Base-by-base conservation (phyloP, 805 yeast genomes). In the Blastobotrys parvus region DNA sequence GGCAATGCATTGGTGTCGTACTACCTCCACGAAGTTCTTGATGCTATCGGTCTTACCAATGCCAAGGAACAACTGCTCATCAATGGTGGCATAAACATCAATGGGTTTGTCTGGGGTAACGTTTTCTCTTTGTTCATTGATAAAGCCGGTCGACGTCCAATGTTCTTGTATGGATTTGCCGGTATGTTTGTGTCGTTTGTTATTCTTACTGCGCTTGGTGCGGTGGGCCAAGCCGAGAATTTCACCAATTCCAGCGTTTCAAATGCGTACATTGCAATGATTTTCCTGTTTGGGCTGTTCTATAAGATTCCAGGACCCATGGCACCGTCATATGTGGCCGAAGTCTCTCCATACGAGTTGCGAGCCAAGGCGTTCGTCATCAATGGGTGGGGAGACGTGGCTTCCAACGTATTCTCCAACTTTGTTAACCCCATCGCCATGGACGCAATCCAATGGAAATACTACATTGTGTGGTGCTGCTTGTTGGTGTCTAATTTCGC, bases 131-230 rank as follows among this genome's bases (percentile, higher is more conserved):
- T 18, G n/a, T 31, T 30, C 16, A 34, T 42, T 15, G 43, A 47
- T 11, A 23, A 37, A 15, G 17, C 78, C 25, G 88, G 88, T 55
- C 75, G 88, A 72, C 72, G 87, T 63, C 71, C 72, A 17, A 57
- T 77, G 38, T 69, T 72, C 59, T 43, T 77, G 43, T 57, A 61
- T 33, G 77, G 77, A 53, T 69, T 74, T 15, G 27, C 54, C 19
- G 75, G 76, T 43, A 75, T 70, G 65, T 19, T 44, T 22, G 17
- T 44, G 5, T 38, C 34, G 15, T 52, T 43, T 35, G 25, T 42
- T 11, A 61, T 69, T 37, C 68, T 73, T 70, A 73, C 78, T 0
- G 50, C 58, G 3, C 55, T 70, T 25, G 71, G 78, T 17, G 29
- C 10, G 11, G 29, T 25, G 7, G 29, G 29, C 11, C 29, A 25